Percentiles rank a stretch among this genome's conserved stretches.
phyloP scores from a whole-genome alignment of 1,139 yeast species.

The Saccharomyces hybrid region DNA sequence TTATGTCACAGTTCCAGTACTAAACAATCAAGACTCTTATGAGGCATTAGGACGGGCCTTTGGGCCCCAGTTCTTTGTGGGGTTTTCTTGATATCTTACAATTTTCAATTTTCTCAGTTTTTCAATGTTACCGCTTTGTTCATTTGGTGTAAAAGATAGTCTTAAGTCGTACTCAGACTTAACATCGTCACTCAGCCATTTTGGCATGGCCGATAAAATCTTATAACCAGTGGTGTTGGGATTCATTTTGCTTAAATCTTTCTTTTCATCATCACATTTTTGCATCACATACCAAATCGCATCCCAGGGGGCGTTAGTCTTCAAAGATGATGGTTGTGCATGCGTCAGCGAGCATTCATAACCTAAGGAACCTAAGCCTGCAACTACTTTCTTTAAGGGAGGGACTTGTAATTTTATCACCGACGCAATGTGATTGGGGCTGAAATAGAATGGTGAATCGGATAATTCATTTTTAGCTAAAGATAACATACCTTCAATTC shows the following conservation, averaged over 20 bases:
- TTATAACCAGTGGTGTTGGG: conserved; percentile 45
- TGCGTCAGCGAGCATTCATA: conserved; percentile 79
- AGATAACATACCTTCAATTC: conserved; percentile 89
- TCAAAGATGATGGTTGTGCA: conserved; percentile 76
- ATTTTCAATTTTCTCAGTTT: conserved; percentile 66
- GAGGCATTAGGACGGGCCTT: conserved; percentile 53
- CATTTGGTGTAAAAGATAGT: conserved; percentile 47
- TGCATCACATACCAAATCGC: conserved; percentile 65
- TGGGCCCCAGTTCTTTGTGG: conserved; percentile 95
- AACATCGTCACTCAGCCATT: conserved; percentile 28
- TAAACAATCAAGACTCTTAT: neutral
- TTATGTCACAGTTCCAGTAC: neutral
- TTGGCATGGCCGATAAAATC: conserved; percentile 39
- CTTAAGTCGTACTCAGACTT: conserved; percentile 18
- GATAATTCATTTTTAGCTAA: conserved; percentile 68
- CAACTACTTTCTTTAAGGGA: conserved; percentile 59
- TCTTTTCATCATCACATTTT: conserved; percentile 48
- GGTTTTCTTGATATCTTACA: conserved; percentile 85
- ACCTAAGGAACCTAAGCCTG: conserved; percentile 84
- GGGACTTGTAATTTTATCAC: conserved; percentile 79
- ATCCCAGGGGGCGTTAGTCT: conserved; percentile 85
- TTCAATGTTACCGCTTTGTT: conserved; percentile 48
- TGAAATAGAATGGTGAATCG: conserved; percentile 65
- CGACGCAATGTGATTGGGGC: conserved; percentile 69
- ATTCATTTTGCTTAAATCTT: conserved; percentile 39